Evolutionary conservation across 805 yeast genomes (phyloP), one percentile per base, ranked within the genome.

Genomic region (Torulaspora quercuum): DNA sequence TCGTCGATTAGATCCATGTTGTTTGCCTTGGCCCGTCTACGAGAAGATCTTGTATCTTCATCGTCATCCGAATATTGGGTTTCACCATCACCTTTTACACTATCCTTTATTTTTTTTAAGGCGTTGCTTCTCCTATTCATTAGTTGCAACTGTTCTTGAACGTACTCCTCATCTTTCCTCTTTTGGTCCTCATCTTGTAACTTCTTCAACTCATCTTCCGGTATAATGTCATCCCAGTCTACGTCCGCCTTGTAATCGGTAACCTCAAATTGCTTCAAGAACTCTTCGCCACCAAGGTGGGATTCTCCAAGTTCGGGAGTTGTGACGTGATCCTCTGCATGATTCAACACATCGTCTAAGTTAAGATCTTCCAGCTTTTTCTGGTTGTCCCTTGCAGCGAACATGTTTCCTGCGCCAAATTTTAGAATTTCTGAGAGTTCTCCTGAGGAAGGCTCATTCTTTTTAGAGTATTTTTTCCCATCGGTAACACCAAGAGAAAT

Each of bases 361-460:
- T 92, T 89, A 75, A 92, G 74, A 50, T 90, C 88, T 59, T 92
- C 99, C 49, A 92, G 75, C 64, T 88, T 90, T 74, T 87, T 84
- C 63, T 92, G 99, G 56, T 92, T 92, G 45, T 90, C 95, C 35
- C 68, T 76, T n/a, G 94, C 89, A 49, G 87, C 86, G 67, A 92
- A 92, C 99, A 92, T 92, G 58, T 86, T 88, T 23, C 95, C 95
- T 5, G 99, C 99, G 47, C 99, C 99, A 60, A 92, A 92, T 65
- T 92, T 92, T 61, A 92, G 73, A 55, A 92, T 92, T 57, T 92
- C 96, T 45, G 89, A 77, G 39, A 92, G 71, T 60, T 92, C 98
- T 45, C 84, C 81, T 5, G 87, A 65, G 2, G 82, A 70, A 3
- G 97, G 97, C 39, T 88, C 96, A 41, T 67, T 63, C 50, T 78